Conservation (phyloP, 768 basidiomycete genomes). For the Daedaleopsis nitida region DNA sequence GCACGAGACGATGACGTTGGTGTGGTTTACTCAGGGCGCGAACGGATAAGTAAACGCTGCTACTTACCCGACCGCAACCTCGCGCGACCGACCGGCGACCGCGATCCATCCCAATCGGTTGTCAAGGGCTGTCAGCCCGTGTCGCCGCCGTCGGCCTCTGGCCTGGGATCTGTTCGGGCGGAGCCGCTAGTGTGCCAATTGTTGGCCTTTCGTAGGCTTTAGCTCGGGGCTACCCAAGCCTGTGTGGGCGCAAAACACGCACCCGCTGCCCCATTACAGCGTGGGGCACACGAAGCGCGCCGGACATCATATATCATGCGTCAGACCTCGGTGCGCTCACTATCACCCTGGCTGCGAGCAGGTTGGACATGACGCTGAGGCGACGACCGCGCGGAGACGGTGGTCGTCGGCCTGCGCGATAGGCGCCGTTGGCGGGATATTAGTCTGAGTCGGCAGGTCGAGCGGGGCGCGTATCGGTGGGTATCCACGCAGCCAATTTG, state of each 20-base stretch:
- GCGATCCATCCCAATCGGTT: slow-evolving; percentile 12
- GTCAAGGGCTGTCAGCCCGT: slow-evolving; percentile 6
- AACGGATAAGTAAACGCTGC: background rate
- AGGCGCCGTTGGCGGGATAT: slow-evolving; percentile 19
- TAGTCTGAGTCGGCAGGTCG: slow-evolving; percentile 18
- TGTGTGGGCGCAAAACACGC: slow-evolving; percentile 14
- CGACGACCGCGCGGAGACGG: no score
- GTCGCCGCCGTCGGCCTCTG: background rate
- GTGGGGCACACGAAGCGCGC: slow-evolving; percentile 13
- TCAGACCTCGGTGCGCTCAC: slow-evolving; percentile 1
- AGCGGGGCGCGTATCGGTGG: slow-evolving; percentile 6
- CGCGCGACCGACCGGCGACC: slow-evolving; percentile 13
- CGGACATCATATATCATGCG: slow-evolving; percentile 20
- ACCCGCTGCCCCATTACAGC: slow-evolving; percentile 10
- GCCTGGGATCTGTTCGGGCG: slow-evolving; percentile 3
- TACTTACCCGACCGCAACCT: slow-evolving; percentile 7
- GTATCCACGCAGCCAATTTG: slow-evolving; percentile 14
- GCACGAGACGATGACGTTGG: slow-evolving; percentile 13
- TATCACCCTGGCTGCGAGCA: background rate
- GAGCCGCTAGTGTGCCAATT: background rate
- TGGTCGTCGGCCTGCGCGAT: slow-evolving; percentile 15
- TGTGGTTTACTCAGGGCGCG: slow-evolving; percentile 15
- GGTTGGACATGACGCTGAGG: no score
- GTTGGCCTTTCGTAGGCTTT: slow-evolving; percentile 3
- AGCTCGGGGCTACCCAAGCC: slow-evolving; percentile 1